Evolutionary conservation across 73 alveolate genomes (phyloP), one percentile per base, ranked within the genome.

Genomic region (Symbiodinium pilosum): DNA sequence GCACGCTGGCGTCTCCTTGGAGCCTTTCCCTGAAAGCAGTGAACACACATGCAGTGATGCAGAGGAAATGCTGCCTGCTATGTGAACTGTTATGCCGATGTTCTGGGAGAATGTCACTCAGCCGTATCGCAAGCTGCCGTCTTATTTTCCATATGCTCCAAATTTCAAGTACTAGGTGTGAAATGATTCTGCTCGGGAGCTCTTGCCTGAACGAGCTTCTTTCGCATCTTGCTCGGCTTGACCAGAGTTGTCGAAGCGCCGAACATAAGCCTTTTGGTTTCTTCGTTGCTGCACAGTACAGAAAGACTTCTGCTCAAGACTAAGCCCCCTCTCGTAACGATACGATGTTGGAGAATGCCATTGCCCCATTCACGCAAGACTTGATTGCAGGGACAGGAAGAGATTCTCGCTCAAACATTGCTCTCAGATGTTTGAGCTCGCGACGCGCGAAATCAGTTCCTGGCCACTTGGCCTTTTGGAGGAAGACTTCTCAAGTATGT

Each of bases 151-250:
- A n/a, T n/a, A n/a, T n/a, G n/a, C n/a, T n/a, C n/a, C n/a, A n/a
- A n/a, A n/a, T n/a, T n/a, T n/a, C n/a, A n/a, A n/a, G n/a, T n/a
- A n/a, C n/a, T n/a, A n/a, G n/a, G n/a, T n/a, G n/a, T n/a, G 71
- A 54, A 54, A 30, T 30, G 16, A 54, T 54, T 54, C 26, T 30
- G 71, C 4, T 21, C 43, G 64, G n/a, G n/a, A n/a, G n/a, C n/a
- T 85, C 86, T 26, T 59, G 86, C 51, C 86, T 56, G 36, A 28
- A 2, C 88, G 87, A 9, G 52, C 42, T 34, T 71, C 97, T 54
- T 91, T 91, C 43, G 97, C 97, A 43, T 91, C 97, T 24, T 91
- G 68, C 47, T 91, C 97, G 3, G 97, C 97, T 69, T 91, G 97
- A 2, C 97, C 97, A 5, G 42, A 40, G 75, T 30, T 42, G 39